A percentile compares a stretch with the other conserved stretches of the same genome.
phyloP scores from a whole-genome alignment of 1,284 basidiomycete genomes.

The Sparassis latifolia region DNA sequence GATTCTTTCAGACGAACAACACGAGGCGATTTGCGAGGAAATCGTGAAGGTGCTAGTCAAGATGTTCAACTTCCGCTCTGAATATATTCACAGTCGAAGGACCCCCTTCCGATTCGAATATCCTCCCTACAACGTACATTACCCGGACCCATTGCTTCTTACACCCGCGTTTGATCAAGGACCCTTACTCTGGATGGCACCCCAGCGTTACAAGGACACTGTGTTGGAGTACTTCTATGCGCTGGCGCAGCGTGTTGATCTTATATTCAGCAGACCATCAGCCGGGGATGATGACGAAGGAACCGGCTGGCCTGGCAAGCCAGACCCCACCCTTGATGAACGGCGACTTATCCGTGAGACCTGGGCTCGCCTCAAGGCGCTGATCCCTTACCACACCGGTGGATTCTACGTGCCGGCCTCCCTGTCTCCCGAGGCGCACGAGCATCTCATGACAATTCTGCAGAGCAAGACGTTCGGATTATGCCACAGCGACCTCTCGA shows the following conservation, averaged over 20 bases:
- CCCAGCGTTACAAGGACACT: constrained; percentile 13
- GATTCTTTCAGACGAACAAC: constrained; percentile 13
- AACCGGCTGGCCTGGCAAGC: constrained; percentile 10
- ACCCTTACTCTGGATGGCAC: constrained; percentile 8
- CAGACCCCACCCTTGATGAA: constrained; percentile 11
- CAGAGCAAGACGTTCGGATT: constrained; percentile 15
- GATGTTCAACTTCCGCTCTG: constrained; percentile 20
- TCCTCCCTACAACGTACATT: not conserved
- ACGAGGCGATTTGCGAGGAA: constrained; percentile 14
- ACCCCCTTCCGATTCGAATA: not conserved
- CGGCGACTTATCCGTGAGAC: constrained; percentile 14
- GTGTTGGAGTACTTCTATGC: constrained; percentile 20
- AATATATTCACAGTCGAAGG: constrained; percentile 11
- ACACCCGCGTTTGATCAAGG: constrained; percentile 16
- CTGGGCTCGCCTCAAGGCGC: constrained; percentile 14
- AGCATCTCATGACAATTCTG: constrained; percentile 13
- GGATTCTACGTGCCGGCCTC: constrained; percentile 14
- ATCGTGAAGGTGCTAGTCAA: constrained; percentile 19
- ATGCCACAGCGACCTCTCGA: constrained; percentile 19
- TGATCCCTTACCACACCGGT: constrained; percentile 19
- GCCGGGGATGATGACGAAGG: constrained; percentile 1
- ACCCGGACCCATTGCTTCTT: constrained; percentile 11
- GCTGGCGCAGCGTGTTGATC: constrained; percentile 16
- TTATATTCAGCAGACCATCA: constrained; percentile 8
- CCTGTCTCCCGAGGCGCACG: constrained; percentile 17